Evolutionary conservation across 2,329 filamentous ascomycete species (phyloP), one percentile per base, ranked within the genome.

Genomic region (Cryoendolithus antarcticus): DNA sequence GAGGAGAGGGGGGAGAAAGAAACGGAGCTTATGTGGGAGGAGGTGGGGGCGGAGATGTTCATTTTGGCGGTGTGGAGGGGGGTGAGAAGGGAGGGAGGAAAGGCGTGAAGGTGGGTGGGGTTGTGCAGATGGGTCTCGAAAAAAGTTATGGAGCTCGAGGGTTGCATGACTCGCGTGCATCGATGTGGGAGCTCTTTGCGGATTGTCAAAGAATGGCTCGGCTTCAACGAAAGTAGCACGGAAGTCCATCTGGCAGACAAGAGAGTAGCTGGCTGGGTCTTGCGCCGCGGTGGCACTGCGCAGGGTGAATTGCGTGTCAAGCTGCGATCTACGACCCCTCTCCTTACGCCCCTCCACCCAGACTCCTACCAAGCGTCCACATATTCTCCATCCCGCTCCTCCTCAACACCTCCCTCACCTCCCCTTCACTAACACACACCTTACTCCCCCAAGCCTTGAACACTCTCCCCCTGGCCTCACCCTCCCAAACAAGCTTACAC

Each of bases 301-400:
- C 15, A 19, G 15, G 15, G 15, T 19, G 15, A 19, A 19, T 19
- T 19, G 15, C 15, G 15, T 19, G 15, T 19, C 15, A 19, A 19
- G 15, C 15, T 19, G 15, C 15, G 15, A 19, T 19, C 15, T 19
- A 19, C 15, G 15, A 19, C 15, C 15, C 15, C 15, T 19, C 31
- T 32, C n/a, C n/a, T 32, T 15, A 35, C 21, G 33, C 15, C 7
- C 24, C 21, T 11, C 30, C 35, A 19, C 13, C 35, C 33, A 39
- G 49, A 37, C 52, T 84, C 69, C 93, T 93, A 0, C 88, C 89
- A 50, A 91, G 64, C 7, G 81, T 81, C 91, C 91, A 98, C 55
- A 98, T 89, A 53, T 82, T 93, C 52, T 96, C 89, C 73, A 96
- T 83, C 68, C 93, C 95, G 4, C 78, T 76, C 49, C 86, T 74